Evolutionary conservation across 2,329 filamentous ascomycete species (phyloP).

Genomic region (Cordyceps cicadae): DNA sequence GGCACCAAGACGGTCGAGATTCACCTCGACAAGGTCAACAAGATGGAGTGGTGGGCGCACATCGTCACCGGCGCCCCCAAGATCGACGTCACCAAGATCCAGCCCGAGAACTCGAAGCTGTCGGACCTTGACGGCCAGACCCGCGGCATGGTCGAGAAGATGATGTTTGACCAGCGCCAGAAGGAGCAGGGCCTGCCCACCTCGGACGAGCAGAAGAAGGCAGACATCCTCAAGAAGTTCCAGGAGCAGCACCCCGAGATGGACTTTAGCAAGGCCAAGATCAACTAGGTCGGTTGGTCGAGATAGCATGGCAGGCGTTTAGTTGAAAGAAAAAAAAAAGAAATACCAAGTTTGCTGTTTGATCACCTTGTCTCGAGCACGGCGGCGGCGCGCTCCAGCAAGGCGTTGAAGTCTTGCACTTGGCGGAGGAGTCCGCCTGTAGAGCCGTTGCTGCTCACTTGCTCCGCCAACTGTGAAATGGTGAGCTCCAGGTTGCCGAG

Average conservation of each 20-base stretch:
- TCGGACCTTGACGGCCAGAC: constrained; percentile 93
- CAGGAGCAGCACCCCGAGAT: constrained; percentile 69
- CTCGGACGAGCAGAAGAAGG: constrained; percentile 92
- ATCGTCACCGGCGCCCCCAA: constrained; percentile 78
- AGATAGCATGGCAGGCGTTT: neutral
- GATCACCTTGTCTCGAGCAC: constrained; percentile 42
- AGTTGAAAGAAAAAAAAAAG: neutral
- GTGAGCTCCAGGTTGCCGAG: constrained; percentile 50
- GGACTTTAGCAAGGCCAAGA: constrained; percentile 64
- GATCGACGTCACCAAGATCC: constrained; percentile 93
- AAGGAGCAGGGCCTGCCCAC: constrained; percentile 86
- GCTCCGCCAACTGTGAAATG: constrained; percentile 45
- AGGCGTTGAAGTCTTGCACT: constrained; percentile 54
- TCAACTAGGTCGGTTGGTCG: constrained; percentile 34
- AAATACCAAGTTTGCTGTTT: constrained; percentile 7
- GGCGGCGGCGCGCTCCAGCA: constrained; percentile 51
- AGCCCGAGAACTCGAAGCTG: constrained; percentile 84
- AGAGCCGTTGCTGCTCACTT: constrained; percentile 41
- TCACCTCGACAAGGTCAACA: constrained; percentile 91
- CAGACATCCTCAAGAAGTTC: constrained; percentile 88
- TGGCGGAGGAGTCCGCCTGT: constrained; percentile 47
- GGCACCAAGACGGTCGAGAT: constrained; percentile 63
- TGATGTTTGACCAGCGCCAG: constrained; percentile 99
- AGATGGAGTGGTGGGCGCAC: constrained; percentile 98
- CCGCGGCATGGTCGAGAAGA: constrained; percentile 97